Evolutionary conservation across 2,329 filamentous ascomycete genomes (phyloP).

Genomic region (Fusarium heterosporum): DNA sequence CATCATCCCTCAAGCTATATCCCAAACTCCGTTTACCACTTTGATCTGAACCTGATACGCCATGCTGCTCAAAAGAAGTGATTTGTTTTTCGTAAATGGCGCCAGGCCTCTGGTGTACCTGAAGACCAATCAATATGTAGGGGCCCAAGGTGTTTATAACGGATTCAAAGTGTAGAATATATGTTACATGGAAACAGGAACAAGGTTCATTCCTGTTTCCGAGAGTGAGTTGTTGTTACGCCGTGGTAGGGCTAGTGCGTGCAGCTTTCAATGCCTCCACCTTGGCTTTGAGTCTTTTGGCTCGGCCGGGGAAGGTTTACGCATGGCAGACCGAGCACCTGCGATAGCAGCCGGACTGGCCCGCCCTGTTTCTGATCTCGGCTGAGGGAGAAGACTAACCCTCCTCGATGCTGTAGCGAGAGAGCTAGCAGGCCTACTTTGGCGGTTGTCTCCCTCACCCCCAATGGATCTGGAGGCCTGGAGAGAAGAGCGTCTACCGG

Average conservation of each 20-base stretch:
- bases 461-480: conserved; percentile 59
- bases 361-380: conserved; percentile 58
- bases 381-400: conserved; percentile 65
- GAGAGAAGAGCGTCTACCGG: conserved; percentile 64
- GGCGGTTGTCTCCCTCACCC: conserved; percentile 46
- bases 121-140: conserved; percentile 14
- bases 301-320: conserved; percentile 47
- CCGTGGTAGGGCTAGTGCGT: background rate
- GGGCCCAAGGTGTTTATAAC: conserved; percentile 18
- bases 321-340: conserved; percentile 55
- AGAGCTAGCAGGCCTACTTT: conserved; percentile 67
- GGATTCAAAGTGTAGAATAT: conserved; percentile 40
- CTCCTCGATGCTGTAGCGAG: conserved; percentile 63
- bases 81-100: conserved; percentile 38
- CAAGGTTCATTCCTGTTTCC: conserved; percentile 25
- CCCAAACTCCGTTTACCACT: conserved; percentile 43
- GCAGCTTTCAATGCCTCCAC: conserved; percentile 57
- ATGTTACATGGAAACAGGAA: conserved; percentile 37
- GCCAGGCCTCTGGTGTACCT: conserved; percentile 33
- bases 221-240: conserved; percentile 29
- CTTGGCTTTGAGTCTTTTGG: conserved; percentile 60
- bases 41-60: conserved; percentile 43
- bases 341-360: conserved; percentile 62
- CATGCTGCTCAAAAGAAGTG: conserved; percentile 45
- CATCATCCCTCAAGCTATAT: conserved; percentile 30